Percentiles rank a stretch among this genome's conserved stretches.
phyloP scores from a whole-genome alignment of 441 rosid species.

The Euphorbia celastroides region DNA sequence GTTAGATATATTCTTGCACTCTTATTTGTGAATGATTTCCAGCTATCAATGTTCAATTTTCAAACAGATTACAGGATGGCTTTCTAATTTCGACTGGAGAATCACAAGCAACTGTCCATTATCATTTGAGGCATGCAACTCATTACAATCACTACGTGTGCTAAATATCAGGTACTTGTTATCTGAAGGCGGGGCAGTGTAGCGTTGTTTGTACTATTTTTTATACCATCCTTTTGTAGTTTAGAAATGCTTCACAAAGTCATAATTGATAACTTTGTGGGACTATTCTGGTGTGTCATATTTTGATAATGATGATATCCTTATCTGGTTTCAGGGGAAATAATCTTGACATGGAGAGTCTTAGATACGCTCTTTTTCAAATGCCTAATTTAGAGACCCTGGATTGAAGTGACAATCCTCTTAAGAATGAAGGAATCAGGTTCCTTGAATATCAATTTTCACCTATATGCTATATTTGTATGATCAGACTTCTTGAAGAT shows the following conservation, averaged over 20 bases:
- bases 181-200: not conserved
- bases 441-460: constrained; percentile 26
- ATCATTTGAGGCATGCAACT: constrained; percentile 31
- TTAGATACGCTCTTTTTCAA: constrained; percentile 42
- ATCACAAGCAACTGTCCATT: constrained; percentile 24
- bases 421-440: constrained; percentile 77
- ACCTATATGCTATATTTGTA: constrained; percentile 8
- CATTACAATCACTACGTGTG: constrained; percentile 50
- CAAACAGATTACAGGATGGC: constrained; percentile 78
- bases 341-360: constrained; percentile 51
- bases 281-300: not conserved
- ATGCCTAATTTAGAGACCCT: constrained; percentile 72
- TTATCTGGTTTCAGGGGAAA: constrained; percentile 54
- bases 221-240: not conserved
- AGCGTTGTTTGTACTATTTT: constrained; percentile 4
- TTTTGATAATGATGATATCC: constrained; percentile 16
- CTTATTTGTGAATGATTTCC: not conserved
- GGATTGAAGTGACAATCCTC: constrained; percentile 79
- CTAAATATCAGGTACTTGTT: constrained; percentile 63
- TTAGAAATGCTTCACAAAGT: not conserved
- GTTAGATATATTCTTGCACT: constrained; percentile 16
- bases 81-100: constrained; percentile 49
- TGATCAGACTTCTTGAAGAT: constrained; percentile 21
- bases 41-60: not conserved
- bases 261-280: constrained; percentile 11